These are phyloP conservation scores for Graphiopsis chlorocephala DNA, from an alignment of 2,329 filamentous ascomycete genomes.

Conservation along the genomic window DNA sequence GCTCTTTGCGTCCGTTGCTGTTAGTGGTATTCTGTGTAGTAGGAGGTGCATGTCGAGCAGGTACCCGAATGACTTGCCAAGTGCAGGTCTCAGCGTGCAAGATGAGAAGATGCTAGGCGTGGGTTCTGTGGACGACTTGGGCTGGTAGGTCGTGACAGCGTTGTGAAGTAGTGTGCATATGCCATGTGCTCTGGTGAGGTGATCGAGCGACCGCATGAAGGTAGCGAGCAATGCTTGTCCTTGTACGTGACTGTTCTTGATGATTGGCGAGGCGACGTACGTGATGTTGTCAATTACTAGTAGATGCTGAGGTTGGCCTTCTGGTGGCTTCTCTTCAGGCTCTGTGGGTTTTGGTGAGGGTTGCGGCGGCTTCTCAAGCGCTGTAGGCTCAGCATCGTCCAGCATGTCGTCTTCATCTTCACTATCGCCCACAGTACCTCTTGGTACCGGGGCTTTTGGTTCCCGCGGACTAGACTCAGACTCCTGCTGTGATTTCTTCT, in stretches of 20 bases:
- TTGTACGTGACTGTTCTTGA: slow-evolving; percentile 30
- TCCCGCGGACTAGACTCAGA: not conserved
- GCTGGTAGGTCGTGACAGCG: slow-evolving; percentile 23
- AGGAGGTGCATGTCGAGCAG: slow-evolving; percentile 42
- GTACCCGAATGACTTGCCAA: slow-evolving; percentile 37
- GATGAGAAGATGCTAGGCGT: slow-evolving; percentile 43
- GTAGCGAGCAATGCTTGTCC: slow-evolving; percentile 42
- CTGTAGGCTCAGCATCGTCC: slow-evolving; percentile 20
- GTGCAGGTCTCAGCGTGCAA: slow-evolving; percentile 35
- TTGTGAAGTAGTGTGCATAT: slow-evolving; percentile 44
- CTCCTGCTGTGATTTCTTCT: not conserved
- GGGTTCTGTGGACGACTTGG: slow-evolving; percentile 20
- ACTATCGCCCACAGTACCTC: slow-evolving; percentile 34
- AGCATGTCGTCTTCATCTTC: slow-evolving; percentile 42
- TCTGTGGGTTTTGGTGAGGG: not conserved
- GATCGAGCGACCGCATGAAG: slow-evolving; percentile 41
- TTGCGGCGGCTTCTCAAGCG: not conserved
- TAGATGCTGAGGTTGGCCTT: slow-evolving; percentile 16
- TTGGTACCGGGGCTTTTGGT: slow-evolving; percentile 7
- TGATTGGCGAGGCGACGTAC: slow-evolving; percentile 26
- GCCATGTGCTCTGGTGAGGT: slow-evolving; percentile 38
- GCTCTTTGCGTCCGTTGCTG: slow-evolving; percentile 35
- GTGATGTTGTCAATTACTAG: slow-evolving; percentile 31
- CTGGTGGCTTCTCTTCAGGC: not conserved
- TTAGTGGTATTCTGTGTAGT: slow-evolving; percentile 38